A percentile compares a stretch with the other conserved stretches of the same genome.
Evolutionary conservation across 345 rosid species (phyloP).

Genomic region (Hibiscus syriacus): DNA sequence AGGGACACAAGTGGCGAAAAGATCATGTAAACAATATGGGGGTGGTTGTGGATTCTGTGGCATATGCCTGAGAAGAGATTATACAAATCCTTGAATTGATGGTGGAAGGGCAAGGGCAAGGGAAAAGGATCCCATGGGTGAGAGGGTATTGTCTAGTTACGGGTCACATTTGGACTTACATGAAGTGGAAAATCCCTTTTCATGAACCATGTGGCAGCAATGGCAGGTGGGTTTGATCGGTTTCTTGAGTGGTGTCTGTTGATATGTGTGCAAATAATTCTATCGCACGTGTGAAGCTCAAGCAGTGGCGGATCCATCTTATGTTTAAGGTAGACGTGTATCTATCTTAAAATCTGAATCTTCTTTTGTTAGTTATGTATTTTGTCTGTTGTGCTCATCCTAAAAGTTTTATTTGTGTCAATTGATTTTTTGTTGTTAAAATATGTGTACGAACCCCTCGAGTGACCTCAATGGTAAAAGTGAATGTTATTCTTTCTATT

Average conservation of each 20-base stretch:
- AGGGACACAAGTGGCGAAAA: no score
- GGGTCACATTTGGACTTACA: neutral
- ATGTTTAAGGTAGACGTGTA: no score
- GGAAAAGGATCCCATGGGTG: slow-evolving; percentile 1
- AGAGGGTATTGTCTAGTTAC: neutral
- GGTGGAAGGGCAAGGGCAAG: slow-evolving; percentile 6
- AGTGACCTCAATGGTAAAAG: no score
- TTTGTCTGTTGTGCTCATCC: no score
- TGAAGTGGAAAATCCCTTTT: slow-evolving; percentile 7
- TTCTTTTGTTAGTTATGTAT: no score
- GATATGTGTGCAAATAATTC: slow-evolving; percentile 10
- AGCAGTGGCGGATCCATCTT: no score
- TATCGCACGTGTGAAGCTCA: slow-evolving; percentile 1
- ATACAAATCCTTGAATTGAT: slow-evolving; percentile 3
- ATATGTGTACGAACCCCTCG: no score
- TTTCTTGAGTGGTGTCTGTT: slow-evolving; percentile 13
- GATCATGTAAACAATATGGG: no score
- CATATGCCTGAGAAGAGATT: slow-evolving; percentile 1
- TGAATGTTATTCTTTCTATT: no score
- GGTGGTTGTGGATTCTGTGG: neutral
- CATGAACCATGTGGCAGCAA: slow-evolving; percentile 24
- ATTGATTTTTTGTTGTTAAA: no score
- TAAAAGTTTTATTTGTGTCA: no score
- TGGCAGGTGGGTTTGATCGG: slow-evolving; percentile 11
- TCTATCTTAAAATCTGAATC: no score